A percentile compares a stretch with the other conserved stretches of the same genome.
These are phyloP conservation scores for Globomyces pollinis-pini DNA, from an alignment of 192 early-diverging fungal species.

Conservation along the genomic window DNA sequence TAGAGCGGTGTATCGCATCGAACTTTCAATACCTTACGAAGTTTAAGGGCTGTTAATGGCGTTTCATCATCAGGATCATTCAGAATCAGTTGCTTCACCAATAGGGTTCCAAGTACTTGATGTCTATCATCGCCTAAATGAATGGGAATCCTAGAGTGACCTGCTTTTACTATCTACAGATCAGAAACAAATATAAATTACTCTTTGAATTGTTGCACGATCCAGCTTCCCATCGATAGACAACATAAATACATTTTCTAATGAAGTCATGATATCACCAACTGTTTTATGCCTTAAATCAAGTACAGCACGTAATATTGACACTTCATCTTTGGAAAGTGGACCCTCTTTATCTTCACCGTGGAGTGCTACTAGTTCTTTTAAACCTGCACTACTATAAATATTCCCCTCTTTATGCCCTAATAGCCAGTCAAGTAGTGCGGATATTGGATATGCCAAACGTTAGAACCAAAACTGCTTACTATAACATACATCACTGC, in stretches of 20 bases:
- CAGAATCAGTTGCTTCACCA: slow-evolving; percentile 19
- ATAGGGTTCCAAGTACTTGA: not conserved
- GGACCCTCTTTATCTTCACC: slow-evolving; percentile 36
- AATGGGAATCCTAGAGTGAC: slow-evolving; percentile 45
- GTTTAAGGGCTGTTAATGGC: slow-evolving; percentile 21
- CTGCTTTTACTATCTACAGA: slow-evolving; percentile 34
- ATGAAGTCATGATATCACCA: slow-evolving; percentile 36
- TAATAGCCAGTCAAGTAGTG: slow-evolving; percentile 71
- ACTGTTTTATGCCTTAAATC: slow-evolving; percentile 44
- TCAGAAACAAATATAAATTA: slow-evolving; percentile 17
- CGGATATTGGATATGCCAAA: slow-evolving; percentile 81
- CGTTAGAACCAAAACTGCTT: too few relatives aligned
- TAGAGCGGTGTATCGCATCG: slow-evolving; percentile 33
- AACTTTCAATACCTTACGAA: slow-evolving; percentile 35
- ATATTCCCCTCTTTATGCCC: slow-evolving; percentile 82
- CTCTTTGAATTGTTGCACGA: slow-evolving; percentile 10
- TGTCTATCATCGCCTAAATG: slow-evolving; percentile 20
- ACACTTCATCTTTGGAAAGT: slow-evolving; percentile 43
- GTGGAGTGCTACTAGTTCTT: slow-evolving; percentile 40
- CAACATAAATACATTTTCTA: slow-evolving; percentile 43
- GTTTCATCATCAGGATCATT: slow-evolving; percentile 37
- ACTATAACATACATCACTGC: slow-evolving; percentile 50
- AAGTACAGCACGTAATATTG: slow-evolving; percentile 40
- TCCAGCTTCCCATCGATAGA: slow-evolving; percentile 18
- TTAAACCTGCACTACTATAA: slow-evolving; percentile 58